Evolutionary conservation across 805 yeast genomes (phyloP).

Genomic region (Candida adriatica): DNA sequence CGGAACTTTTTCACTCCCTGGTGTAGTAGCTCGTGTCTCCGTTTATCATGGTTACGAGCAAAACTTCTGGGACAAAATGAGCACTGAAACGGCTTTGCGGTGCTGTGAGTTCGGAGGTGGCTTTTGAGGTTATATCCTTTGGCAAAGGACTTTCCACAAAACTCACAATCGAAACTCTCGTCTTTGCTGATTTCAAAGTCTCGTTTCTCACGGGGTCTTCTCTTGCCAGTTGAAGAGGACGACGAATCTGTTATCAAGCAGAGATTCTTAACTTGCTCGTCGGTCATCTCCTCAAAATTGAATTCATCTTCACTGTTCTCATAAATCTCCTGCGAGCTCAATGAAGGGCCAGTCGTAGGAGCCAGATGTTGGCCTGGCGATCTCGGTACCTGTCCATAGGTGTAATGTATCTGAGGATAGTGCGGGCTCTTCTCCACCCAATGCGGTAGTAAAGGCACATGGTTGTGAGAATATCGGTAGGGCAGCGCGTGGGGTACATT

Average conservation of each 20-base stretch:
- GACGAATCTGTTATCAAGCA: slow-evolving; percentile 5
- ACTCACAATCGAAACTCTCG: slow-evolving; percentile 40
- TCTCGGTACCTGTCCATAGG: neutral
- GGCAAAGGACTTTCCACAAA: slow-evolving; percentile 70
- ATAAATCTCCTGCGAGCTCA: too few relatives aligned
- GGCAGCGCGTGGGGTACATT: too few relatives aligned
- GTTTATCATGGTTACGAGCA: slow-evolving; percentile 72
- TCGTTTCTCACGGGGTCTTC: slow-evolving; percentile 5
- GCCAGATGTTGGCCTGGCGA: too few relatives aligned
- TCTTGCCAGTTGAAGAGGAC: slow-evolving; percentile 8
- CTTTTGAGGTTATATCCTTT: slow-evolving; percentile 76
- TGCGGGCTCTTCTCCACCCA: too few relatives aligned
- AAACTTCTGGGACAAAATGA: slow-evolving; percentile 57
- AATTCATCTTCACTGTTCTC: too few relatives aligned
- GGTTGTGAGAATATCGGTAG: too few relatives aligned
- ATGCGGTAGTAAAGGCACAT: neutral
- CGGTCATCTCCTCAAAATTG: slow-evolving; percentile 6
- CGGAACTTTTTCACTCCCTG: slow-evolving; percentile 63
- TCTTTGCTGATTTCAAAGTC: neutral
- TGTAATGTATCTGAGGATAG: neutral
- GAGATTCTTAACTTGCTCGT: slow-evolving; percentile 8
- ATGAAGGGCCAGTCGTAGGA: too few relatives aligned
- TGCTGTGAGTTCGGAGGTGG: slow-evolving; percentile 71
- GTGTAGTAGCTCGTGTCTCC: slow-evolving; percentile 71
- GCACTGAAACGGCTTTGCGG: slow-evolving; percentile 66